Percentiles rank a stretch among this genome's conserved stretches.
These are phyloP conservation scores for Cystofilobasidium macerans DNA, from an alignment of 768 basidiomycete species.

Conservation along the genomic window DNA sequence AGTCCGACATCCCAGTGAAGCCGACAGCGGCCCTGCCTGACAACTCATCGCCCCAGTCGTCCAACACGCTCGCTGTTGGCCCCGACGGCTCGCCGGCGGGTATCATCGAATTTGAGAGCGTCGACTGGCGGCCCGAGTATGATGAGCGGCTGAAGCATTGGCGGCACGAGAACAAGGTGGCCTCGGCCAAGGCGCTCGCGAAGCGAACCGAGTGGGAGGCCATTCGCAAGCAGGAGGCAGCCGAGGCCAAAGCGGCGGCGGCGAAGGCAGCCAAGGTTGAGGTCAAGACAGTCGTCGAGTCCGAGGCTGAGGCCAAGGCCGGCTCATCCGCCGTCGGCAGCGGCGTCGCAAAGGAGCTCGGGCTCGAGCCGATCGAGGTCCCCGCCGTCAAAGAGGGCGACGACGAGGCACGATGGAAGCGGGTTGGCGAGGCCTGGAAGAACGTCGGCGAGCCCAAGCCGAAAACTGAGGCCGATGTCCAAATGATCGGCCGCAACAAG, in stretches of 20 bases:
- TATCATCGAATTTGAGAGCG: not conserved
- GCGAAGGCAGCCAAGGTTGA: conserved; percentile 6
- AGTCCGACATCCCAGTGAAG: conserved; percentile 2
- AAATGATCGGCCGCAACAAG: conserved; percentile 1
- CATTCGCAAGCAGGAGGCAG: conserved; percentile 14
- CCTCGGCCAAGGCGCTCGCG: conserved; percentile 17
- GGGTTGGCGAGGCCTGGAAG: conserved; percentile 21
- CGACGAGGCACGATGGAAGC: conserved; percentile 15
- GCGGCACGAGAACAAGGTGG: conserved; percentile 22
- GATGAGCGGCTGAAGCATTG: conserved; percentile 9
- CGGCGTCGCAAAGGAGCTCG: conserved; percentile 11
- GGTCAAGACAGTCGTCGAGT: not conserved
- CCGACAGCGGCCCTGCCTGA: conserved; percentile 20
- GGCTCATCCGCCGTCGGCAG: not conserved
- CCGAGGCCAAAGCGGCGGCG: conserved; percentile 1
- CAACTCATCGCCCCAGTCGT: conserved; percentile 6
- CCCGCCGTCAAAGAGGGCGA: not conserved
- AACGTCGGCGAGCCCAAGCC: not conserved
- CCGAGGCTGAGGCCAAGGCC: not conserved
- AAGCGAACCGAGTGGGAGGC: conserved; percentile 16
- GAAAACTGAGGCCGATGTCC: not conserved
- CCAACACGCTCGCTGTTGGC: not conserved
- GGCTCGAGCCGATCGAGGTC: not conserved
- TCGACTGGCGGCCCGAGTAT: conserved; percentile 21
- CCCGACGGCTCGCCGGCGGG: conserved; percentile 9